phyloP scores from a whole-genome alignment of 1,284 basidiomycete species.

The Xerocomus amazonicus region DNA sequence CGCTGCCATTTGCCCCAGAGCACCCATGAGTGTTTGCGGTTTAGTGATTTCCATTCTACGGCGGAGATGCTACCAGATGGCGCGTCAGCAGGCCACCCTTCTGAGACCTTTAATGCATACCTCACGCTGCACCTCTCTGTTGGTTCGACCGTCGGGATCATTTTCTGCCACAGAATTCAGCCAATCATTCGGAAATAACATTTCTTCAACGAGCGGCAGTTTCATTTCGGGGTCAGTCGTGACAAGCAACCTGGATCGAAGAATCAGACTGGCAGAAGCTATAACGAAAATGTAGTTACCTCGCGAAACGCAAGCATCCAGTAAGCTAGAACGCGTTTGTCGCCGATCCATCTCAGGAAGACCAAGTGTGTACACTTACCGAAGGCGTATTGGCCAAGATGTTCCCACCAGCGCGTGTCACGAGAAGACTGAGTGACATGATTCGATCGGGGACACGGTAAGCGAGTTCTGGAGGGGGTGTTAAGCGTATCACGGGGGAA shows the following conservation, averaged over 20 bases:
- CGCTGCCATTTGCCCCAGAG: constrained; percentile 74
- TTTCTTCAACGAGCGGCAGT: constrained; percentile 52
- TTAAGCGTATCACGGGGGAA: neutral
- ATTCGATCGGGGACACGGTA: constrained; percentile 65
- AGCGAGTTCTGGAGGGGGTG: constrained; percentile 52
- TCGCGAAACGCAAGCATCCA: constrained; percentile 12
- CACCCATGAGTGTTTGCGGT: constrained; percentile 60
- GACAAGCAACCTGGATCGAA: constrained; percentile 12
- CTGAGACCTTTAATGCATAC: constrained; percentile 33
- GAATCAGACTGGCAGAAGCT: constrained; percentile 6
- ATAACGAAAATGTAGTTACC: constrained; percentile 11
- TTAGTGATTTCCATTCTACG: constrained; percentile 54
- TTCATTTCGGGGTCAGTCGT: constrained; percentile 29
- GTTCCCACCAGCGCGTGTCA: constrained; percentile 58
- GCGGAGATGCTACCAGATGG: constrained; percentile 39
- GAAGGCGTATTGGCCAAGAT: constrained; percentile 23
- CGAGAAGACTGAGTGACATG: constrained; percentile 60
- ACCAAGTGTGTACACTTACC: constrained; percentile 14
- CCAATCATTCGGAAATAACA: constrained; percentile 62
- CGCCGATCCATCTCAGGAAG: neutral
- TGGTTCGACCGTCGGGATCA: constrained; percentile 57
- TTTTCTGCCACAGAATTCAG: constrained; percentile 49
- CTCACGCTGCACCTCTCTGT: constrained; percentile 53
- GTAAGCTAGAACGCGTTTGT: constrained; percentile 11
- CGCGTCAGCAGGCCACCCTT: neutral